phyloP scores from a whole-genome alignment of 2,329 filamentous ascomycete species.

The Aspergillus intermedius region DNA sequence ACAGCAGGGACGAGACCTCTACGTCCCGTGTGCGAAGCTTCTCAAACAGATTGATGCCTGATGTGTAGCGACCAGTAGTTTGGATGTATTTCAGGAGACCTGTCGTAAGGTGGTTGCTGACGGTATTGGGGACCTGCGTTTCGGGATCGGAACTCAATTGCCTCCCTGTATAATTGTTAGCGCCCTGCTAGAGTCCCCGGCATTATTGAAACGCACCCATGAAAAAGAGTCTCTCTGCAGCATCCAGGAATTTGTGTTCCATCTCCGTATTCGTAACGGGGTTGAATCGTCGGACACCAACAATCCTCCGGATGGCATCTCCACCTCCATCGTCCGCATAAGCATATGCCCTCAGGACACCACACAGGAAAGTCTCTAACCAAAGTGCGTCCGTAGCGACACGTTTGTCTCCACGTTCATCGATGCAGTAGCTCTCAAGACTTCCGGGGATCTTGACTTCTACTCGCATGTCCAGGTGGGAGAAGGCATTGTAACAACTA shows the following conservation, averaged over 20 bases:
- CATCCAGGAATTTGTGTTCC: constrained; percentile 90
- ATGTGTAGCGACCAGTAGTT: constrained; percentile 88
- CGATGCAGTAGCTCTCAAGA: constrained; percentile 94
- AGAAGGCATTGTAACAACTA: constrained; percentile 98
- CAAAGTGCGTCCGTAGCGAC: constrained; percentile 90
- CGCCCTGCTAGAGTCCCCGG: background rate
- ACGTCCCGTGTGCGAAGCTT: constrained; percentile 86
- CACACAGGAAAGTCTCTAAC: constrained; percentile 96
- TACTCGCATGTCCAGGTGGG: constrained; percentile 94
- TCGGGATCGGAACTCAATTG: constrained; percentile 94
- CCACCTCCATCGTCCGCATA: constrained; percentile 95
- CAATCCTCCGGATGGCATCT: constrained; percentile 91
- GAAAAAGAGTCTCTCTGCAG: constrained; percentile 92
- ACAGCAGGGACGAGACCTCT: constrained; percentile 86
- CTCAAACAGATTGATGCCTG: constrained; percentile 95
- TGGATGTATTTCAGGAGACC: constrained; percentile 91
- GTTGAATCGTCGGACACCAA: constrained; percentile 95
- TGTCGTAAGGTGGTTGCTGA: constrained; percentile 92
- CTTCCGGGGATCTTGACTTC: constrained; percentile 95
- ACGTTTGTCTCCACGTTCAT: constrained; percentile 91
- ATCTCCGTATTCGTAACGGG: constrained; percentile 97
- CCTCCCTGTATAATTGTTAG: constrained; percentile 57
- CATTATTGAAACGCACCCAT: constrained; percentile 52
- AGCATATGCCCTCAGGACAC: constrained; percentile 85
- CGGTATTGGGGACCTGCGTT: constrained; percentile 93